Base-by-base conservation (phyloP, 2,329 filamentous ascomycete genomes). In the Colletotrichum sp. region DNA sequence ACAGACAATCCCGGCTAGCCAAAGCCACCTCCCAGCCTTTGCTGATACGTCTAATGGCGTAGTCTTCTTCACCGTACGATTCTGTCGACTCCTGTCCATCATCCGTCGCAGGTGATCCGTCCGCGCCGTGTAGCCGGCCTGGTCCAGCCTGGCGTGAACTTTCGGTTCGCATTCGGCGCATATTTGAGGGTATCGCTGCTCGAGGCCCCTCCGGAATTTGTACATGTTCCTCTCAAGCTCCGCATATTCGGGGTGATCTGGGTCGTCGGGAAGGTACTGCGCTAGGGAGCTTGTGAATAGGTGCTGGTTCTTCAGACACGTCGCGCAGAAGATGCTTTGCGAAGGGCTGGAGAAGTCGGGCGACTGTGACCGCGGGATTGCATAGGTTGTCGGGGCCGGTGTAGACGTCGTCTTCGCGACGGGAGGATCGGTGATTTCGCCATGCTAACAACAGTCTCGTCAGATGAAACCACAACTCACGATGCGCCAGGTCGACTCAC, bases 351-450 rank as follows among this genome's bases (percentile, higher is more conserved):
- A 82, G 79, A 79, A 85, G 81, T 80, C 81, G 78, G 78, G 84
- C 72, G 83, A 80, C 16, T 82, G 79, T 75, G 87, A 78, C 77
- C 85, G 85, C 62, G 86, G 80, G 68, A 87, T 85, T 68, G 87
- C 89, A 82, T 88, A 93, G 73, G 86, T 84, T n/a, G 85, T 81
- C 52, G 83, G 81, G 76, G 85, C 82, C 70, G 86, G 82, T 80
- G 86, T 83, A 76, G 84, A 83, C 64, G 86, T 85, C n/a, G 88
- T 90, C 74, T 91, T 91, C 25, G 89, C 86, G 28, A 93, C 88
- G 4, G 95, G 96, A 30, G 96, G 95, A 84, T 99, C 96, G 71
- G 95, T 94, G 78, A 98, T 97, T 66, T 97, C 93, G 80, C 96
- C 96, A 83, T 95, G 92, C 94, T 97, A 80, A 4, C 75, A 36